These are phyloP conservation scores for Wakefieldia striispora DNA, from an alignment of 768 basidiomycete genomes.

Conservation along the genomic window DNA sequence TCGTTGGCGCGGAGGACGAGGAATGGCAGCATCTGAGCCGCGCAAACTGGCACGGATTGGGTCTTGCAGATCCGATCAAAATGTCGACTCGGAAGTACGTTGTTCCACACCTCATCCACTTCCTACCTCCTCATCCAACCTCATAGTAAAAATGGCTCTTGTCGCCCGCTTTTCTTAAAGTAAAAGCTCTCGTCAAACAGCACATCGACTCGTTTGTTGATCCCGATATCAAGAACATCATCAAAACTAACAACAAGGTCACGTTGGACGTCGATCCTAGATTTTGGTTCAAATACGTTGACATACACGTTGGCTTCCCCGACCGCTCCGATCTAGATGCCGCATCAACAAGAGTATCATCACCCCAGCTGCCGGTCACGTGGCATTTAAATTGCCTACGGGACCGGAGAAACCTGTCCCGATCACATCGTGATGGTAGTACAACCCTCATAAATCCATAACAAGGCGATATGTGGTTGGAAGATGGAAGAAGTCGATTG, in stretches of 20 bases:
- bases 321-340: slow-evolving; percentile 82
- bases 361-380: no score
- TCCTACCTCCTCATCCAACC: neutral
- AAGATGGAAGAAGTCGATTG: no score
- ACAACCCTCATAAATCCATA: no score
- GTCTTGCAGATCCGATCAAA: slow-evolving; percentile 89
- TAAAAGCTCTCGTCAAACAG: slow-evolving; percentile 98
- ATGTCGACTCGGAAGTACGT: slow-evolving; percentile 86
- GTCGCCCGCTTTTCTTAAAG: slow-evolving; percentile 92
- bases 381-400: no score
- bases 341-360: slow-evolving; percentile 81
- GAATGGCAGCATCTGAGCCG: slow-evolving; percentile 60
- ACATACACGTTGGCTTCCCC: slow-evolving; percentile 92
- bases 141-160: slow-evolving; percentile 96
- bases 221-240: slow-evolving; percentile 94
- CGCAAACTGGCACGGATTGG: slow-evolving; percentile 71
- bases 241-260: slow-evolving; percentile 89
- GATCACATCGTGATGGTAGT: no score
- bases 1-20: slow-evolving; percentile 29
- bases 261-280: slow-evolving; percentile 96
- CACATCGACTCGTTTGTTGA: slow-evolving; percentile 99
- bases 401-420: no score
- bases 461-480: no score
- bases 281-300: slow-evolving; percentile 95
- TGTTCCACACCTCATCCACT: neutral